These are phyloP conservation scores for Podosphaera leucotricha DNA, from an alignment of 2,329 filamentous ascomycete genomes.

Conservation along the genomic window DNA sequence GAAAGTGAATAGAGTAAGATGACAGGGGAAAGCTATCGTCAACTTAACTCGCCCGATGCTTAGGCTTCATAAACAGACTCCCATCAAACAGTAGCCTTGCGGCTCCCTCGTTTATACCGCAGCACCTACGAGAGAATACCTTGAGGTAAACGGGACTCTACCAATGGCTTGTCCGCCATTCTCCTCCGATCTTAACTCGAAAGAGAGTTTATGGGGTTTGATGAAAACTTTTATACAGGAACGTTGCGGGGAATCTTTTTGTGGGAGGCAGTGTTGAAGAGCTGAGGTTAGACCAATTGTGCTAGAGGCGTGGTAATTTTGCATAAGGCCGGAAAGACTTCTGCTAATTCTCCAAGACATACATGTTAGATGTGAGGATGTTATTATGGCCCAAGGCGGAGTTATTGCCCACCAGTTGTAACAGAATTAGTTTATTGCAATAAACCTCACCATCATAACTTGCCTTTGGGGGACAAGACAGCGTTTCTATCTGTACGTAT, in stretches of 20 bases:
- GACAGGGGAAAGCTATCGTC: not conserved
- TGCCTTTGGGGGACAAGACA: too few species aligned
- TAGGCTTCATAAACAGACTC: too few species aligned
- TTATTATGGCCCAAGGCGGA: too few species aligned
- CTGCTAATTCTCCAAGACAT: too few species aligned
- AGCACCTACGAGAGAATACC: not conserved
- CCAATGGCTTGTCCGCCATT: conserved; percentile 24
- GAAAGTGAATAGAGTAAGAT: not conserved
- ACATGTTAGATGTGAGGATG: too few species aligned
- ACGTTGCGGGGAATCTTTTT: not conserved
- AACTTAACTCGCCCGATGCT: not conserved
- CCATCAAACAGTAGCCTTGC: not conserved
- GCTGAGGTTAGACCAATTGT: not conserved
- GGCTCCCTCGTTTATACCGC: not conserved
- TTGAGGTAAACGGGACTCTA: not conserved
- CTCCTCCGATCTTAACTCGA: conserved; percentile 4
- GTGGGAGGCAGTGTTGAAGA: not conserved
- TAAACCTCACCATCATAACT: too few species aligned
- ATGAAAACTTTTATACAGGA: not conserved
- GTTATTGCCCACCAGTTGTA: too few species aligned
- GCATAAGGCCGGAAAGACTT: too few species aligned
- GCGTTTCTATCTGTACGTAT: too few species aligned
- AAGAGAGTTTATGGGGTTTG: conserved; percentile 11
- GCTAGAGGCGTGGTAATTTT: not conserved
- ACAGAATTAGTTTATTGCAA: too few species aligned